Conservation (phyloP, 2,329 filamentous ascomycete species). For the Chlorencoelia australis region DNA sequence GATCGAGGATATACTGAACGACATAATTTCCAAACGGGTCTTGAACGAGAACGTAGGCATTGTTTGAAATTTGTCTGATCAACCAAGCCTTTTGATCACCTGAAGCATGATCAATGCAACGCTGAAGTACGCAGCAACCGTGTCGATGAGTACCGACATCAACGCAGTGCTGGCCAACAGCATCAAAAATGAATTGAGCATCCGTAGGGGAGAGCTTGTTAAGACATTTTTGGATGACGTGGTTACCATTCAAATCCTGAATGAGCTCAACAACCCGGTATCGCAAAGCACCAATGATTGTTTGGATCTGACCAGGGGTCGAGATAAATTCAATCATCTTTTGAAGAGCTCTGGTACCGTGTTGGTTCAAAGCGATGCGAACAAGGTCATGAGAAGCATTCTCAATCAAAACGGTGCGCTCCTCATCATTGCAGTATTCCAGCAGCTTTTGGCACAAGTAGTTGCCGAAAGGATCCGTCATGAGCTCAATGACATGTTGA, state of each 20-base stretch:
- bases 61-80: conserved; percentile 75
- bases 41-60: conserved; percentile 83
- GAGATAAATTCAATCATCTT: conserved; percentile 99
- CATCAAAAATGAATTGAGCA: conserved; percentile 94
- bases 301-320: conserved; percentile 72
- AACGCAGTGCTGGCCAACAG: conserved; percentile 77
- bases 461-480: conserved; percentile 99
- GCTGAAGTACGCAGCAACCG: conserved; percentile 94
- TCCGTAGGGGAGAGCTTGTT: conserved; percentile 81
- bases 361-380: conserved; percentile 90
- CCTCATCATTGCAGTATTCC: conserved; percentile 89
- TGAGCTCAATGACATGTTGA: conserved; percentile 88
- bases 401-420: conserved; percentile 85
- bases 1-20: conserved; percentile 94
- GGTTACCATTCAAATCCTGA: conserved; percentile 95
- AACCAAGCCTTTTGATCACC: conserved; percentile 81
- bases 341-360: conserved; percentile 90
- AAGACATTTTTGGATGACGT: conserved; percentile 97
- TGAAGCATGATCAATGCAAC: conserved; percentile 94
- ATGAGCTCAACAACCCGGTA: conserved; percentile 87
- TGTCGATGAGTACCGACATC: conserved; percentile 94
- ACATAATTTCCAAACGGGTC: conserved; percentile 99
- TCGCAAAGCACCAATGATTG: conserved; percentile 77
- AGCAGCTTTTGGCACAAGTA: conserved; percentile 98
- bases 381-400: conserved; percentile 84